Base-by-base conservation (phyloP, 306 rosid species). In the Sechiopsis laciniata region DNA sequence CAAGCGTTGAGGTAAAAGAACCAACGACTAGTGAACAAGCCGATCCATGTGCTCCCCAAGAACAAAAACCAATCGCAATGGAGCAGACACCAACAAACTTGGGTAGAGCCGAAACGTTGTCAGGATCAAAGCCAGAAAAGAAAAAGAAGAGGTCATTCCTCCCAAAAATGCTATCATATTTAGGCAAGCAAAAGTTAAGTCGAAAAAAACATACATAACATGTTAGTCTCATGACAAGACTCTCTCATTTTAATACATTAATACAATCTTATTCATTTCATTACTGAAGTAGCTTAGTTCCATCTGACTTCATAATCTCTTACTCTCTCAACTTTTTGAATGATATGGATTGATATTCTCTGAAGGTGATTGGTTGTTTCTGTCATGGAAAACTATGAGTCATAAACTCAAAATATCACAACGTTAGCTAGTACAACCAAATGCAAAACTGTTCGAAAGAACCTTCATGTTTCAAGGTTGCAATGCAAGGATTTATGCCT, bases 121-220 rank as follows among this genome's bases (percentile, higher is more conserved):
- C 89, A 55, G 97, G 89, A 24, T 3, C 81, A 22, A 87, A 73
- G 87, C 67, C 64, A 32, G 97, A 85, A 76, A 95, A 87, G 86
- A 95, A 86, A 84, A 95, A 94, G 84, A 94, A 84, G 84, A 89
- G 29, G 77, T 77, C 99, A 8, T 71, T 91, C 48, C 83, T 95
- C 79, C 99, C 99, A 0, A 83, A 96, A 74, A 83, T 95, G 83
- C 83, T 91, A 71, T 88, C 87, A 96, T 91, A 89, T 77, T 87
- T 95, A 83, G 85, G 86, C 58, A 62, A 87, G 82, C 81, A 80
- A 74, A 91, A 64, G 82, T 37, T 87, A 13, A 85, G 80, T 67
- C 19, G 87, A 45, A 78, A 71, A 74, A 94, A 88, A 84, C 57
- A 80, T 26, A 84, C 86, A 62, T 81, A 83, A 78, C 71, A 71